Evolutionary conservation across 805 yeast genomes (phyloP).

Genomic region (Candida odintsovae): DNA sequence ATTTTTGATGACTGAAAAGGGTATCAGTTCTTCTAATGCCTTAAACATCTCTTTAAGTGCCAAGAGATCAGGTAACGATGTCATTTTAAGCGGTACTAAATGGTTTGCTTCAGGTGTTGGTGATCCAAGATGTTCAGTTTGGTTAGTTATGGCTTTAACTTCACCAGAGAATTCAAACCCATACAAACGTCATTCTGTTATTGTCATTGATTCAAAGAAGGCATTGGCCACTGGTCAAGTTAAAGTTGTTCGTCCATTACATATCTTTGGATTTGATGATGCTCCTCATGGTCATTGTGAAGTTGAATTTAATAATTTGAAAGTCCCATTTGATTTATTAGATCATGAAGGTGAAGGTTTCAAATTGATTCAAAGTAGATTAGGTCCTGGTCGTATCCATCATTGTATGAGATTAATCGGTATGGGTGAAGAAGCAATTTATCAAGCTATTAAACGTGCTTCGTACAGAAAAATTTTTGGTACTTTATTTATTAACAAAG

Average conservation of each 20-base stretch:
- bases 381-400: slow-evolving; percentile 68
- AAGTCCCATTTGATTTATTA: slow-evolving; percentile 36
- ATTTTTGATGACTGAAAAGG: slow-evolving; percentile 60
- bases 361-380: slow-evolving; percentile 55
- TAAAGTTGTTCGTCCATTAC: slow-evolving; percentile 42
- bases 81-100: slow-evolving; percentile 52
- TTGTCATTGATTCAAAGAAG: slow-evolving; percentile 45
- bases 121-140: slow-evolving; percentile 48
- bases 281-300: slow-evolving; percentile 74
- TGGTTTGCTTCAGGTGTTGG: slow-evolving; percentile 74
- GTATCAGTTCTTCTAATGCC: slow-evolving; percentile 56
- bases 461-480: slow-evolving; percentile 49
- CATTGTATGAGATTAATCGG: slow-evolving; percentile 66
- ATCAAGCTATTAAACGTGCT: slow-evolving; percentile 44
- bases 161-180: slow-evolving; percentile 22
- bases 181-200: slow-evolving; percentile 50
- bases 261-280: slow-evolving; percentile 56
- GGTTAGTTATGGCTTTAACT: slow-evolving; percentile 27
- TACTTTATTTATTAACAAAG: slow-evolving; percentile 42
- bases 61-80: slow-evolving; percentile 35
- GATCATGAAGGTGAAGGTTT: slow-evolving; percentile 55
- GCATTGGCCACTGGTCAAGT: slow-evolving; percentile 47
- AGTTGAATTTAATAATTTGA: slow-evolving; percentile 43
- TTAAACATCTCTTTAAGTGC: slow-evolving; percentile 49
- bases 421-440: slow-evolving; percentile 50